Conservation (phyloP, 2,329 filamentous ascomycete genomes). For the Fusarium protoensiforme region DNA sequence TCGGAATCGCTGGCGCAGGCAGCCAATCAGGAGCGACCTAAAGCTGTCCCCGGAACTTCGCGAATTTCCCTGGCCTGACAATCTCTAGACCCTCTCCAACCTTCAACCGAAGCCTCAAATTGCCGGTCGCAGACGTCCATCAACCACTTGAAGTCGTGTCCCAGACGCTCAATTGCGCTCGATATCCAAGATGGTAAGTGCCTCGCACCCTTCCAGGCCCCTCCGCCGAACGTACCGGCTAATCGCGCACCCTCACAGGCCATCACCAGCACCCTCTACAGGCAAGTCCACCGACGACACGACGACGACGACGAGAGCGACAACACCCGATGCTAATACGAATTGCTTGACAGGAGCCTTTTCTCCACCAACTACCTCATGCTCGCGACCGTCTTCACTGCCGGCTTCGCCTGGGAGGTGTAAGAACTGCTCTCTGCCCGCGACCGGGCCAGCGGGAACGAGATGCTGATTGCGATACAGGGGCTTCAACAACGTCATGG, state of each 20-base stretch:
- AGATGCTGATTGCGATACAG: slow-evolving; percentile 62
- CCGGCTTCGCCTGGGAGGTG: slow-evolving; percentile 94
- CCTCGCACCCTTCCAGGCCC: neutral
- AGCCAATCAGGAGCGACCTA: slow-evolving; percentile 48
- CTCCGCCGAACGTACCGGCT: slow-evolving; percentile 38
- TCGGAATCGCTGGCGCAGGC: slow-evolving; percentile 15
- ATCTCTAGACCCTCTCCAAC: slow-evolving; percentile 45
- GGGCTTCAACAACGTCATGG: slow-evolving; percentile 82
- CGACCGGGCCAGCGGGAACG: slow-evolving; percentile 29
- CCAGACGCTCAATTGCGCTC: slow-evolving; percentile 46
- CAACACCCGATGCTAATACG: slow-evolving; percentile 39
- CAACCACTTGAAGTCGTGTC: slow-evolving; percentile 36
- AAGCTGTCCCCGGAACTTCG: slow-evolving; percentile 47
- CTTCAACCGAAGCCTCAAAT: slow-evolving; percentile 43
- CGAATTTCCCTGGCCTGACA: slow-evolving; percentile 50
- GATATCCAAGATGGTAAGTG: slow-evolving; percentile 52
- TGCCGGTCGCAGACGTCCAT: slow-evolving; percentile 42
- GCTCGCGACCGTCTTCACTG: slow-evolving; percentile 85
- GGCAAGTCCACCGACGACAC: slow-evolving; percentile 49
- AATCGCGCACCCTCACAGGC: slow-evolving; percentile 52
- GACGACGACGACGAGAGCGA: slow-evolving; percentile 24
- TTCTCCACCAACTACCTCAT: slow-evolving; percentile 91
- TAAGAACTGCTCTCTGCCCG: slow-evolving; percentile 61
- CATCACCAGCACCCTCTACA: slow-evolving; percentile 52
- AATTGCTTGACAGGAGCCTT: slow-evolving; percentile 69